phyloP scores from a whole-genome alignment of 2,329 filamentous ascomycete genomes.

The Sporothrix brasiliensis region DNA sequence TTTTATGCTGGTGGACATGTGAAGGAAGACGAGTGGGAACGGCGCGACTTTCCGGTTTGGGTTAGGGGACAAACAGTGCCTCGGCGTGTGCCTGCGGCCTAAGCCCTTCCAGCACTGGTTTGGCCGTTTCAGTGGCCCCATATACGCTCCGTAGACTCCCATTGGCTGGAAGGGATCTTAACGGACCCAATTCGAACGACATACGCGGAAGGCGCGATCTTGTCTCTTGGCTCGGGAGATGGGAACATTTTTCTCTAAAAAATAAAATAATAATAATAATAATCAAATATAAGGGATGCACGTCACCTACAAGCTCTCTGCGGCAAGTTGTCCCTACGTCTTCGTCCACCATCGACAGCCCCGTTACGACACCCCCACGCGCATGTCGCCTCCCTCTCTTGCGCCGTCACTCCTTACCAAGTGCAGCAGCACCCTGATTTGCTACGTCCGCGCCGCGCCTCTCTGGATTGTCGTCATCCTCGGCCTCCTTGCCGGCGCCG shows the following conservation, averaged over 20 bases:
- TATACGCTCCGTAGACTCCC: slow-evolving; percentile 12
- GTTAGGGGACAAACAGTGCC: background rate
- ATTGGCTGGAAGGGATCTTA: background rate
- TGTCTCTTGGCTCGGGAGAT: background rate
- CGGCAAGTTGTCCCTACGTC: background rate
- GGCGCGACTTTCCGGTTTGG: slow-evolving; percentile 19
- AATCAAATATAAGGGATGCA: background rate
- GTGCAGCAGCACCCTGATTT: slow-evolving; percentile 50
- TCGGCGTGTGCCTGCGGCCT: background rate
- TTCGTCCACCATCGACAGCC: background rate
- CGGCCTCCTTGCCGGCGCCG: slow-evolving; percentile 42
- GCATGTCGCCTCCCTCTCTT: slow-evolving; percentile 23
- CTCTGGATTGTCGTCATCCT: slow-evolving; percentile 50
- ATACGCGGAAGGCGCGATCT: background rate
- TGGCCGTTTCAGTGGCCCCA: background rate
- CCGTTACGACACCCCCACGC: background rate
- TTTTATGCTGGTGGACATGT: background rate
- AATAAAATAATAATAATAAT: background rate
- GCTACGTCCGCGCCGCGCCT: slow-evolving; percentile 46
- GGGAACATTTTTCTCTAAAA: too few relatives aligned
- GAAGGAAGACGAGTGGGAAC: background rate
- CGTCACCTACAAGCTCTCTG: background rate
- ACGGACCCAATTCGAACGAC: background rate
- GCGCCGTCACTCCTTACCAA: slow-evolving; percentile 42
- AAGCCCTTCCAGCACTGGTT: background rate